These are phyloP conservation scores for Penicillium maclennaniae DNA, from an alignment of 495 filamentous ascomycete genomes.

Conservation along the genomic window DNA sequence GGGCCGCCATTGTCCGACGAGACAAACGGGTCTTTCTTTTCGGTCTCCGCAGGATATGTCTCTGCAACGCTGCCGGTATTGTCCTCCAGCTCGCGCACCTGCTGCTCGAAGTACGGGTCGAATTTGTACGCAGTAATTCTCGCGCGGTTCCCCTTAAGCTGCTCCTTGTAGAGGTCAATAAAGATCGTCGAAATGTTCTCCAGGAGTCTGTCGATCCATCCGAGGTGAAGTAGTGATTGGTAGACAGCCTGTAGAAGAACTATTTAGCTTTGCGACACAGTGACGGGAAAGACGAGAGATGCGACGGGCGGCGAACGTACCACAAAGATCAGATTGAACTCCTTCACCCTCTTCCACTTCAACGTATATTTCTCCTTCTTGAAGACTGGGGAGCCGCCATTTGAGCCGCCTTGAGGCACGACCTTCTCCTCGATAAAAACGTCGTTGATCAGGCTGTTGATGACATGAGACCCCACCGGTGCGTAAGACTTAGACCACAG, in stretches of 20 bases:
- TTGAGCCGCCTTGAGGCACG: conserved; percentile 44
- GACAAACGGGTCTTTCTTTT: conserved; percentile 44
- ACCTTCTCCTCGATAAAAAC: conserved; percentile 95
- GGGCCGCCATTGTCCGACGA: conserved; percentile 48
- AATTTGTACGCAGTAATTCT: conserved; percentile 74
- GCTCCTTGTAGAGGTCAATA: conserved; percentile 78
- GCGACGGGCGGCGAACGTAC: conserved; percentile 49
- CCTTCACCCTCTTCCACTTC: conserved; percentile 90
- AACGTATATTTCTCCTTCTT: conserved; percentile 92
- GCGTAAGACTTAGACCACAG: conserved; percentile 90
- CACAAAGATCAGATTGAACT: conserved; percentile 91
- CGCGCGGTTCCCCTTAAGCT: conserved; percentile 75
- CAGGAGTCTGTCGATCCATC: conserved; percentile 94
- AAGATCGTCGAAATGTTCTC: conserved; percentile 92
- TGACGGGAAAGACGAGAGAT: not conserved
- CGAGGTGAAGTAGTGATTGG: conserved; percentile 87
- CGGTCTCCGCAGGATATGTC: conserved; percentile 24
- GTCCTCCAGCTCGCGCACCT: conserved; percentile 78
- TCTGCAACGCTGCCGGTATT: conserved; percentile 38
- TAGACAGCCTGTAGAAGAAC: conserved; percentile 75
- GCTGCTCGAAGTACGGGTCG: conserved; percentile 90
- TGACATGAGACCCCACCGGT: conserved; percentile 70
- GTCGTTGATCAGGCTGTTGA: conserved; percentile 93
- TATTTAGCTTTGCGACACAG: conserved; percentile 19
- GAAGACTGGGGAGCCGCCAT: conserved; percentile 54